Evolutionary conservation across 1,139 yeast genomes (phyloP), one percentile per base, ranked within the genome.

Genomic region (Entelexis paramagnoliae): DNA sequence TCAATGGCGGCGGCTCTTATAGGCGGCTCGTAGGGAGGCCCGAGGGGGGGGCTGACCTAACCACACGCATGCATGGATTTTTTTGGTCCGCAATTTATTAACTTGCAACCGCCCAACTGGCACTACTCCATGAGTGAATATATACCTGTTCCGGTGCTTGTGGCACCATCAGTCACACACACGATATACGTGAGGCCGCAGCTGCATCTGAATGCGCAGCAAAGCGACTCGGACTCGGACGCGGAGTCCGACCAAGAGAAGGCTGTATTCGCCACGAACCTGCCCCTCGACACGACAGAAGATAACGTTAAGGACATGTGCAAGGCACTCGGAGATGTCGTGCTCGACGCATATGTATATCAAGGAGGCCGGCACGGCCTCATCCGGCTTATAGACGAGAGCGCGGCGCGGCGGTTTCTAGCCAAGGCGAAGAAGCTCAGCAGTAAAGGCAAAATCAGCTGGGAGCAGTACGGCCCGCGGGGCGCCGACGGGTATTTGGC

Each of bases 351-450:
- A 55, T 71, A 60, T 55, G 67, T 64, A 17, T 66, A 35, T 67
- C 69, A 36, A 51, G 69, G 64, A 58, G 62, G 57, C 3, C 65
- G 74, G 38, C 74, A 72, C 55, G 93, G 85, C 1, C 71, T 86
- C 16, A 73, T 87, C 32, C 78, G 79, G 28, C 81, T 89, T 63
- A 77, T 88, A 4, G 97, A 89, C 65, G 81, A 81, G 62, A 68
- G 81, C 1, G 82, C 93, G 26, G 74, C 82, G 45, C 78, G 76
- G 56, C 71, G 88, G 54, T 87, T 93, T 16, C 72, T 82, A 55
- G 66, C 70, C 42, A 75, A 83, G 43, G 72, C 87, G 55, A 80
- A 76, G 66, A 75, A 79, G 69, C 69, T 73, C 65, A 59, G 55
- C 51, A 24, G 68, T 61, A 58, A 63, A 60, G 47, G 60, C 55